Evolutionary conservation across 1,139 yeast genomes (phyloP), one percentile per base, ranked within the genome.

Genomic region (Sugiyamaella sp.): DNA sequence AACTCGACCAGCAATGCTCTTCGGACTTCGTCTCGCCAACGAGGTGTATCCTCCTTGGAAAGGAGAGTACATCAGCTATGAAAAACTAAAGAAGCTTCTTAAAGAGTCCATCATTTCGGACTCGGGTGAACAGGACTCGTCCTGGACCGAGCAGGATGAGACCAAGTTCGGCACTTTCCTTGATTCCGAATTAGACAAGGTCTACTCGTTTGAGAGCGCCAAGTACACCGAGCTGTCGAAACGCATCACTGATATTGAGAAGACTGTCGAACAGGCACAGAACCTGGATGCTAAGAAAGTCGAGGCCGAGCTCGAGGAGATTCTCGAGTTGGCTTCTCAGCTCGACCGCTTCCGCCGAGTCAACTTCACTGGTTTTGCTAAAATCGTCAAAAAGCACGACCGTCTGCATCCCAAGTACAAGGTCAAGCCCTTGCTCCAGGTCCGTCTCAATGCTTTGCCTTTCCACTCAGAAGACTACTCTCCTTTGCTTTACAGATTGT

Each of bases 311-410:
- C 77, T 93, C 65, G 99, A 93, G 66, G 84, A 82, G 57, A 74
- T 85, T 47, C 77, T 93, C 57, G 80, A 83, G 19, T 78, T 81
- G 62, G 89, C 98, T 12, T 89, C 87, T 63, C 93, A 89, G 66
- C 77, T 93, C 66, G 97, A 91, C 68, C 89, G 83, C 66, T 93
- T 93, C 73, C 86, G 95, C 51, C 80, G 99, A 66, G 74, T 91
- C 63, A 93, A 93, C 71, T 93, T 86, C 74, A 91, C 99, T 20
- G 99, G 98, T 2, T 93, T 93, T 72, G 80, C 85, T 66, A 93
- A 93, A 70, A 89, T 93, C 63, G 97, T 91, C 62, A 91, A 93
- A 75, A 93, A 91, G 72, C 99, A 93, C 67, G 99, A 93, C 72
- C 81, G 97, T 55, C 72, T 91, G 60, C 97, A 91, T 69, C 80